Evolutionary conservation across 2,329 filamentous ascomycete genomes (phyloP), one percentile per base, ranked within the genome.

Genomic region (Alternaria solani): DNA sequence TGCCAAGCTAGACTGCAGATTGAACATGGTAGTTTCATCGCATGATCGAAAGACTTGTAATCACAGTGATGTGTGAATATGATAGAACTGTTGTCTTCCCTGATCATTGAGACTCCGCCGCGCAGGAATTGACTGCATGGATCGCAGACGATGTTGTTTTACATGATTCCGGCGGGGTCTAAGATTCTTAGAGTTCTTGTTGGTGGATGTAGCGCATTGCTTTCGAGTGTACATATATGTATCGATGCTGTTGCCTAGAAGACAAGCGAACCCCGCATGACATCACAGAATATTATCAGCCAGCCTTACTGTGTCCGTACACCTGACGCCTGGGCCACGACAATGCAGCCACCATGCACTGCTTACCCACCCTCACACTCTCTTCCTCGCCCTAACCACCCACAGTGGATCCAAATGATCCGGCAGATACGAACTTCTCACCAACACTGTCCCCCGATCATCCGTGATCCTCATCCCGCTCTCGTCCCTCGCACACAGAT

Each of bases 401-500:
- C 71, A 75, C n/a, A 75, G 23, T 8, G 70, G 69, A 42, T 74
- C 71, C 5, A 73, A 51, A 36, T 72, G 67, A 20, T 63, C 57
- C 23, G 64, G 65, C 36, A 68, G 23, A 44, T 59, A 56, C 6
- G 59, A 46, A 14, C 61, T 59, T 11, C 53, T 56, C 32, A 60
- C 54, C 7, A 63, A 23, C 0, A 70, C 65, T 1, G 62, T 67
- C 3, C 71, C 67, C 11, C 67, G 63, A 42, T 71, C 70, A 25
- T 75, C 66, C 0, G 69, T 72, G 7, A 66, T 64, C 25, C 69
- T 64, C 32, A 57, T 44, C 0, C 68, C 69, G 5, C 61, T 57
- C 16, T 64, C 64, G n/a, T 76, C 76, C 25, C 78, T 76, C 61
- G 81, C 78, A 62, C 80, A 81, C n/a, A 84, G 62, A 55, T 83